Evolutionary conservation across 768 basidiomycete genomes (phyloP).

Genomic region (Phylloporus scabripes): DNA sequence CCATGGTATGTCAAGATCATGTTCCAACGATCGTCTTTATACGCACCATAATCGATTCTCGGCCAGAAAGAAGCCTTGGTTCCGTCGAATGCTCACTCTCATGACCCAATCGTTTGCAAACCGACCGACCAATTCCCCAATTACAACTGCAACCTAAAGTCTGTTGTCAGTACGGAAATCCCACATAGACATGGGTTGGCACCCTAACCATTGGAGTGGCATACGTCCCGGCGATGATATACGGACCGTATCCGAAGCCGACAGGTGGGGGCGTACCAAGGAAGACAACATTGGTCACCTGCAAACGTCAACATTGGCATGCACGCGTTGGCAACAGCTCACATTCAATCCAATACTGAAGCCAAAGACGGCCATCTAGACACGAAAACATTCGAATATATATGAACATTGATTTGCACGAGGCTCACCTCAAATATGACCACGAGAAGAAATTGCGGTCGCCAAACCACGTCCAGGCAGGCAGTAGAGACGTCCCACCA

Average conservation of each 20-base stretch:
- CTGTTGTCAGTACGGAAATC: neutral
- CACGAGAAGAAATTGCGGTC: conserved; percentile 42
- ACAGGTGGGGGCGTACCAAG: conserved; percentile 40
- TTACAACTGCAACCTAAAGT: conserved; percentile 39
- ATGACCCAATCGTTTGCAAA: conserved; percentile 50
- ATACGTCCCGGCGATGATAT: conserved; percentile 38
- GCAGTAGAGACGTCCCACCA: conserved; percentile 34
- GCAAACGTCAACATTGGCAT: neutral
- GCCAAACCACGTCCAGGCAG: conserved; percentile 40
- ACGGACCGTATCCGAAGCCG: conserved; percentile 43
- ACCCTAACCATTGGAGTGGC: conserved; percentile 40
- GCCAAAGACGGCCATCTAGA: conserved; percentile 41
- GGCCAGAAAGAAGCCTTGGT: conserved; percentile 49
- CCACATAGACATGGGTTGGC: neutral
- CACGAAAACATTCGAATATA: neutral
- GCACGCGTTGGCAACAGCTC: conserved; percentile 1
- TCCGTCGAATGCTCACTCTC: conserved; percentile 37
- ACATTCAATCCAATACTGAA: conserved; percentile 45
- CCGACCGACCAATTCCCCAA: conserved; percentile 49
- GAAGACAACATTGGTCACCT: conserved; percentile 55
- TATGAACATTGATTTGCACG: neutral
- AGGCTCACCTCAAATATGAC: conserved; percentile 34
- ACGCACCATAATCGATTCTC: conserved; percentile 42
- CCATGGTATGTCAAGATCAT: neutral
- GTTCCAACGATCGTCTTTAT: neutral